A percentile compares a stretch with the other conserved stretches of the same genome.
These are phyloP conservation scores for Citrullus colocynthis DNA, from an alignment of 306 rosid species.

Conservation along the genomic window DNA sequence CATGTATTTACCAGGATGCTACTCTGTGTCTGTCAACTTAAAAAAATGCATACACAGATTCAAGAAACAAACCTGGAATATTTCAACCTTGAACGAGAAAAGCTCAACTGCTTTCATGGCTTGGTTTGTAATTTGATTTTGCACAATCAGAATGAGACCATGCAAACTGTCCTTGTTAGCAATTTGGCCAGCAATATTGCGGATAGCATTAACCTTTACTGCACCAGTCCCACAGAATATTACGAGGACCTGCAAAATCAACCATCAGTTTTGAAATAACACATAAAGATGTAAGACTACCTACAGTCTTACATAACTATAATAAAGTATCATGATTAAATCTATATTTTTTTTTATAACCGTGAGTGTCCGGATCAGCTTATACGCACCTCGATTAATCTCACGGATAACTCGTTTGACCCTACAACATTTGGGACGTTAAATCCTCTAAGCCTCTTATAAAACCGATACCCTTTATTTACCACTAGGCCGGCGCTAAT, in stretches of 20 bases:
- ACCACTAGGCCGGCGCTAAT: too few relatives aligned
- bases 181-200: constrained; percentile 48
- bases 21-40: background rate
- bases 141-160: constrained; percentile 53
- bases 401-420: too few relatives aligned
- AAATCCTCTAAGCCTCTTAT: too few relatives aligned
- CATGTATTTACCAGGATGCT: background rate
- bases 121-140: constrained; percentile 54
- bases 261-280: background rate
- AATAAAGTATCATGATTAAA: too few relatives aligned
- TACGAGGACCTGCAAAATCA: constrained; percentile 52
- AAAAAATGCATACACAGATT: background rate
- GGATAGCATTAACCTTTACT: constrained; percentile 46
- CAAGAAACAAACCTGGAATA: constrained; percentile 67
- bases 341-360: too few relatives aligned
- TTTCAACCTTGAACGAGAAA: constrained; percentile 58
- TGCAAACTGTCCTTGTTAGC: constrained; percentile 46
- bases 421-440: too few relatives aligned
- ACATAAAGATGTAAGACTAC: too few relatives aligned
- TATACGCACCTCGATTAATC: too few relatives aligned
- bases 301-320: too few relatives aligned
- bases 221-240: constrained; percentile 42
- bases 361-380: too few relatives aligned
- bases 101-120: constrained; percentile 54
- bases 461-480: too few relatives aligned